Evolutionary conservation across 768 basidiomycete genomes (phyloP).

Genomic region (Tricholoma terreum): DNA sequence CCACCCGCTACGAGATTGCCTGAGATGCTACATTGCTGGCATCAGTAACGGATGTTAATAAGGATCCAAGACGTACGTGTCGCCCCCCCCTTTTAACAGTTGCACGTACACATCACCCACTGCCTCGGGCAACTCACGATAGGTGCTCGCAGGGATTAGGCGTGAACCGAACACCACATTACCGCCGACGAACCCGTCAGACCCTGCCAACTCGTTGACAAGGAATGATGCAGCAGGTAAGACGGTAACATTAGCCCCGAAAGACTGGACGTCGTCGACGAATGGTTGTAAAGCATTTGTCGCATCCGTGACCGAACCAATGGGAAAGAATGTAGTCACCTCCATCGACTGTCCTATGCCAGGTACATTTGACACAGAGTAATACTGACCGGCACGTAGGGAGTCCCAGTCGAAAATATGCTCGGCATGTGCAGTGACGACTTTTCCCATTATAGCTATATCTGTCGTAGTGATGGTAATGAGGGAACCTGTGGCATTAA

Average conservation of each 20-base stretch:
- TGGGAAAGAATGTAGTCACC: conserved; percentile 18
- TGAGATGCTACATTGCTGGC: conserved; percentile 10
- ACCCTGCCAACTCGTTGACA: conserved; percentile 8
- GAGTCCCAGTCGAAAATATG: conserved; percentile 36
- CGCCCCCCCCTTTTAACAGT: conserved; percentile 16
- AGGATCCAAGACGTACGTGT: conserved; percentile 2
- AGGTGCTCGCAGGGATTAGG: conserved; percentile 12
- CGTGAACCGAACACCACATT: conserved; percentile 15
- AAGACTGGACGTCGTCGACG: conserved; percentile 10
- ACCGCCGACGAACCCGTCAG: conserved; percentile 11
- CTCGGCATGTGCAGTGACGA: conserved; percentile 27
- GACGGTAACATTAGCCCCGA: conserved; percentile 15
- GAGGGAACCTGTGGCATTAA: conserved; percentile 21
- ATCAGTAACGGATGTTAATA: background rate
- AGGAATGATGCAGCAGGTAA: background rate
- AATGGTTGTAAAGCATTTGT: conserved; percentile 19
- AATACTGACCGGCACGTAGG: conserved; percentile 28
- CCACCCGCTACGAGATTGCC: conserved; percentile 20
- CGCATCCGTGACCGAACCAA: conserved; percentile 10
- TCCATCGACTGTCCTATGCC: background rate
- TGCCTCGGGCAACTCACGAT: conserved; percentile 10
- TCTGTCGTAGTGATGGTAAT: conserved; percentile 14
- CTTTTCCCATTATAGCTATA: conserved; percentile 17
- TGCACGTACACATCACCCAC: conserved; percentile 19
- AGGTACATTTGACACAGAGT: conserved; percentile 9